phyloP scores from a whole-genome alignment of 768 basidiomycete genomes.

The Lactarius tabidus region DNA sequence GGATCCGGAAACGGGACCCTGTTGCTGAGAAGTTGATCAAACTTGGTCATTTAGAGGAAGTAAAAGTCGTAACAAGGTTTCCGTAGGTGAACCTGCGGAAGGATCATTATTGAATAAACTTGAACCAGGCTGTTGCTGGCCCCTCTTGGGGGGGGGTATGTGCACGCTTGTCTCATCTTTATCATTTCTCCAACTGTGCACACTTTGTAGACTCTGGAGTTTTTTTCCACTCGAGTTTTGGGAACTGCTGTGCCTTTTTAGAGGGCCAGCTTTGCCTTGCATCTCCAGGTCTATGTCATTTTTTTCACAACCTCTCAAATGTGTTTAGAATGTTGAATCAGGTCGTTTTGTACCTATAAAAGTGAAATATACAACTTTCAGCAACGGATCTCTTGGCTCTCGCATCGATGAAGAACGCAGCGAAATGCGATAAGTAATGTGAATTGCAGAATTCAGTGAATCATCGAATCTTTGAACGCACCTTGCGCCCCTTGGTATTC shows the following conservation, averaged over 20 bases:
- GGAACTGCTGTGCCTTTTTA: no score
- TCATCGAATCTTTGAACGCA: conserved; percentile 81
- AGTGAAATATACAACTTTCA: conserved; percentile 49
- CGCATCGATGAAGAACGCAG: neutral
- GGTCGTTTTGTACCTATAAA: no score
- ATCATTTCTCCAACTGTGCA: no score
- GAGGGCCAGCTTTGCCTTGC: no score
- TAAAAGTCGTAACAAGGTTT: conserved; percentile 82
- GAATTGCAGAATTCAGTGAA: no score
- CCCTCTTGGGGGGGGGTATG: no score
- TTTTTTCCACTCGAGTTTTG: no score
- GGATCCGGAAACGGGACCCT: conserved; percentile 49
- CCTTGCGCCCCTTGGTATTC: conserved; percentile 74
- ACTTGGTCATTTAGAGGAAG: conserved; percentile 76
- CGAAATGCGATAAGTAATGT: no score
- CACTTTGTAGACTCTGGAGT: no score
- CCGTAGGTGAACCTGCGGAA: conserved; percentile 80
- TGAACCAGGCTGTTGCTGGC: conserved; percentile 26
- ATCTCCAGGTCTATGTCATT: no score
- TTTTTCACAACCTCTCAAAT: conserved; percentile 20
- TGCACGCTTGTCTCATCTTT: no score
- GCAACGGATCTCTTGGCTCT: conserved; percentile 50
- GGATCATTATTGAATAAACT: conserved; percentile 56
- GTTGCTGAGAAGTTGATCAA: conserved; percentile 43
- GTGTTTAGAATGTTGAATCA: conserved; percentile 25